Conservation (phyloP, 208 protist species). For the Crithidia fasciculata region DNA sequence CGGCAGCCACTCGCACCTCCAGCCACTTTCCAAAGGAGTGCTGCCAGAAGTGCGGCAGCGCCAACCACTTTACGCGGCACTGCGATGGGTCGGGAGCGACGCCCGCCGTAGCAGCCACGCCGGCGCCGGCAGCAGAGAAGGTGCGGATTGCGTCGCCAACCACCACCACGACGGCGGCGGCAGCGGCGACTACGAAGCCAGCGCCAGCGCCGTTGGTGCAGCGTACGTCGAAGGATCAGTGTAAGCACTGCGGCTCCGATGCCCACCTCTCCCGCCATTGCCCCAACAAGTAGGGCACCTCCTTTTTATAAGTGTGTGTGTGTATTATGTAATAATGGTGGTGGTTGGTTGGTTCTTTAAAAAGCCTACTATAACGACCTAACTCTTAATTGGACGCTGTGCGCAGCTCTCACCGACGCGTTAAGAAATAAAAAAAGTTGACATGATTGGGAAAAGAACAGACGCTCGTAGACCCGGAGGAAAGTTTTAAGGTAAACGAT, state of each 20-base stretch:
- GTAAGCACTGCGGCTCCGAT: slow-evolving; percentile 76
- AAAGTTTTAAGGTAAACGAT: no score
- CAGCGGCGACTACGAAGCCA: background rate
- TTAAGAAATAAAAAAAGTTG: no score
- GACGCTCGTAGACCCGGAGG: no score
- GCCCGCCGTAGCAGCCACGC: slow-evolving; percentile 1
- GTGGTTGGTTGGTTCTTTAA: no score
- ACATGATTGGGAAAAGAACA: no score
- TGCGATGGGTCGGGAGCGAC: slow-evolving; percentile 30
- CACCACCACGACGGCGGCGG: background rate
- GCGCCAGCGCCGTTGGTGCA: slow-evolving; percentile 17
- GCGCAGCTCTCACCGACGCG: no score
- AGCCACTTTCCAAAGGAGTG: slow-evolving; percentile 32
- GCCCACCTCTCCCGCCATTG: slow-evolving; percentile 81
- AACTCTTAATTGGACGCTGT: no score
- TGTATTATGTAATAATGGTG: no score
- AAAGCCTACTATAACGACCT: no score
- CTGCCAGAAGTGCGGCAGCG: slow-evolving; percentile 45
- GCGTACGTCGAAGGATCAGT: slow-evolving; percentile 78
- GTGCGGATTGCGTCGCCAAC: background rate
- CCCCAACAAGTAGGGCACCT: slow-evolving; percentile 44
- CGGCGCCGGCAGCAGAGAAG: background rate
- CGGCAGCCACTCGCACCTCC: background rate
- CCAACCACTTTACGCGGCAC: slow-evolving; percentile 42
- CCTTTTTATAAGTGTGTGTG: background rate